These are phyloP conservation scores for Inga oerstediana DNA, from an alignment of 306 rosid species.

Conservation along the genomic window DNA sequence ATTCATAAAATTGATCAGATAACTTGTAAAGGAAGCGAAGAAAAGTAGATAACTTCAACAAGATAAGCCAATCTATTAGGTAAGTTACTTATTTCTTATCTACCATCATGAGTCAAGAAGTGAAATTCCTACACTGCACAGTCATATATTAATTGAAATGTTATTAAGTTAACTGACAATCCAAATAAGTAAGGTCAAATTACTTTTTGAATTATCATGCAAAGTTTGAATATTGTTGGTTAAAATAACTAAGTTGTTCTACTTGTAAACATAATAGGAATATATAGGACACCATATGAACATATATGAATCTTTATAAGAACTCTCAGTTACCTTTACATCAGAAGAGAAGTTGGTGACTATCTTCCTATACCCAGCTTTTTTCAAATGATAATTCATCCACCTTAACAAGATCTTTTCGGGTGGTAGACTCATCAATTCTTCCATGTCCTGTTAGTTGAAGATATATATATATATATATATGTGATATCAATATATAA, in stretches of 20 bases:
- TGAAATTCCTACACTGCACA: neutral
- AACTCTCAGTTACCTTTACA: constrained; percentile 67
- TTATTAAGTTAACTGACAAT: neutral
- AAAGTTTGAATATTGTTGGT: neutral
- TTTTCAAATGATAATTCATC: constrained; percentile 97
- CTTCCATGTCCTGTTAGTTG: constrained; percentile 88
- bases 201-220: neutral
- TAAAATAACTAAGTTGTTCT: neutral
- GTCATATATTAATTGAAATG: neutral
- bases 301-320: neutral
- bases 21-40: neutral
- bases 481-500: constrained; percentile 30
- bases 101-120: neutral
- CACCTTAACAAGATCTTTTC: constrained; percentile 94
- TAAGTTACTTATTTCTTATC: neutral
- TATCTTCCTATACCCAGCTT: constrained; percentile 73
- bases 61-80: neutral
- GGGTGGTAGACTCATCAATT: constrained; percentile 90
- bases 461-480: too few relatives aligned
- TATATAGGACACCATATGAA: neutral
- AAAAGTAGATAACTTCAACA: neutral
- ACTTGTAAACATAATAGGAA: constrained; percentile 25
- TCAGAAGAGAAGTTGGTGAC: constrained; percentile 94
- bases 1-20: neutral
- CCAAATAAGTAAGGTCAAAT: neutral